Evolutionary conservation across 2,329 filamentous ascomycete species (phyloP), one percentile per base, ranked within the genome.

Genomic region (Allantophomopsis lycopodina): DNA sequence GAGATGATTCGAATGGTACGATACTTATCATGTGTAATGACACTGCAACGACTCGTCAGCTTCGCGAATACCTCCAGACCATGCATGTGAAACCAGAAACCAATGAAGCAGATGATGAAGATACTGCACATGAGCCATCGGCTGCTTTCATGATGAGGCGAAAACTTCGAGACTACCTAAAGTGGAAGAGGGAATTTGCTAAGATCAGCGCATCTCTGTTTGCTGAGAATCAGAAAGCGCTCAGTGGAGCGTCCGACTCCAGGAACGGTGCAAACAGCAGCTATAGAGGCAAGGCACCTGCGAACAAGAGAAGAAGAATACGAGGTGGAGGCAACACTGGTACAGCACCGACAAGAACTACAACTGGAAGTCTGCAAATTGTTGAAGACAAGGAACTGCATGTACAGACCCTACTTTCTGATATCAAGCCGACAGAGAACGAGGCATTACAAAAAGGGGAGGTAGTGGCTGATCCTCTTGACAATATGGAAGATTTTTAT

Each of bases 1-100:
- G 74, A 41, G 86, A 91, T 56, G 84, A 87, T 51, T 94, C 87
- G 0, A 94, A 87, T 54, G 83, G 84, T n/a, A 85, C 84, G 2
- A 86, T 94, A 37, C 64, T 98, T 28, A 85, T 98, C 56, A 96
- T 98, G 91, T 96, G 89, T 55, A 80, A 81, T 18, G 89, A 94
- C 51, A 77, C 83, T 41, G 76, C 79, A 41, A 94, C 86, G 7
- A 94, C 85, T 53, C 74, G 82, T 12, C 91, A 98, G 51, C 66
- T 98, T 33, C 77, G 86, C 46, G 89, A 96, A 55, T 96, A 89
- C 55, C 64, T 98, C 15, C 83, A 94, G 56, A 87, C 77, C 6
- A 95, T 94, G 86, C 76, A 93, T 53, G 71, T 88, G 20, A 76
- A 73, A 40, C 69, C 76, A 39, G 30, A 50, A 18, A 50, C 47